Base-by-base conservation (phyloP, 2,329 filamentous ascomycete genomes). In the Fusarium globosum region DNA sequence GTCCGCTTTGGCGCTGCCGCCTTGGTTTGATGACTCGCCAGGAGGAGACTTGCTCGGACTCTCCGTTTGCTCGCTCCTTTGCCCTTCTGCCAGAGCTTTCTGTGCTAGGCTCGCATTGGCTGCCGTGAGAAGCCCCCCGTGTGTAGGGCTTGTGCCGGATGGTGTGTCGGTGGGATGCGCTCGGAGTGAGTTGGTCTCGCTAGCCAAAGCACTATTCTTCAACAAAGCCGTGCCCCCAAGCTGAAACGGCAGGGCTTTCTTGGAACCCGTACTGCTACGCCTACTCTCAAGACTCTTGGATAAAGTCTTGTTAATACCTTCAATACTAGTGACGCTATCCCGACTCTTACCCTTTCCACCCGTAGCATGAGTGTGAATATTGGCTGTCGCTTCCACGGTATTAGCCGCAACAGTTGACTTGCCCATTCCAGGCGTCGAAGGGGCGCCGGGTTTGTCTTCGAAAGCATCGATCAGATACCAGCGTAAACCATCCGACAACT, bases 391-490 rank as follows among this genome's bases (percentile, higher is more conserved):
- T 80, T 96, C 95, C 43, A 98, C 93, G 61, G 93, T 92, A 72
- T 94, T 95, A 43, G 94, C 92, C 18, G 94, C 94, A 21, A 98
- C 95, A 0, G 96, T 98, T 73, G 92, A 95, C 82, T 97, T 97
- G 43, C 94, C 94, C 61, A 97, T 88, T 0, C 96, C 95, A 0
- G 96, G 96, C 0, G 96, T 98, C n/a, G 93, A 92, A 1, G 96
- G 96, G 6, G 95, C 95, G 3, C 93, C 93, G 1, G 94, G 91
- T 79, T 97, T 98, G 82, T 99, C 96, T 82, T 99, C 96, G 4
- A 90, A 88, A 0, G 96, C 96, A 80, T 99, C 96, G 41, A 99
- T 92, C 11, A 99, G 88, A 82, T 98, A 98, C 96, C 96, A 99
- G 39, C 96, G 91, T 53, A 99, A 85, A 7, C 96, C 96, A 78